A percentile compares a stretch with the other conserved stretches of the same genome.
Conservation (phyloP, 805 yeast species). For the Starmerella riodocensis region DNA sequence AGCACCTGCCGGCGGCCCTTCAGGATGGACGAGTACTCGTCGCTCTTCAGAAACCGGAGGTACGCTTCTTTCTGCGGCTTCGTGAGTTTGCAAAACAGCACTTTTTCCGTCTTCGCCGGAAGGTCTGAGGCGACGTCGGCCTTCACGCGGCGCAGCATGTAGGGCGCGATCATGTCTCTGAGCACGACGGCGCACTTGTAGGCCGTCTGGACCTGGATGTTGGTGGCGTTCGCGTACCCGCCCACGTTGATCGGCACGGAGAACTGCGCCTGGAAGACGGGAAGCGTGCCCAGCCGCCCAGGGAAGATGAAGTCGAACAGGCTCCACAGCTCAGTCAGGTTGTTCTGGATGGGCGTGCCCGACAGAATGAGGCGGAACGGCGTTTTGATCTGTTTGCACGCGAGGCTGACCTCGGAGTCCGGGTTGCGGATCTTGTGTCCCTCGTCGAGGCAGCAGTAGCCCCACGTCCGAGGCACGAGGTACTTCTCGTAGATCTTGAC, state of each 20-base stretch:
- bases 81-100: slow-evolving; percentile 78
- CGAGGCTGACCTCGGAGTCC: slow-evolving; percentile 70
- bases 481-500: slow-evolving; percentile 52
- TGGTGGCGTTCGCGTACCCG: slow-evolving; percentile 96
- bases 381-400: slow-evolving; percentile 74
- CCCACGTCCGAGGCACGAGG: slow-evolving; percentile 65
- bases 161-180: slow-evolving; percentile 80
- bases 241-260: slow-evolving; percentile 88
- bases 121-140: slow-evolving; percentile 89
- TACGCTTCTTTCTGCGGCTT: slow-evolving; percentile 61
- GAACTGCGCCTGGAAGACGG: slow-evolving; percentile 86
- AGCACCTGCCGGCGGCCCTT: slow-evolving; percentile 69
- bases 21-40: slow-evolving; percentile 57
- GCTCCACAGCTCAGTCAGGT: slow-evolving; percentile 84
- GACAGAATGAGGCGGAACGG: slow-evolving; percentile 77
- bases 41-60: slow-evolving; percentile 58
- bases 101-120: slow-evolving; percentile 89
- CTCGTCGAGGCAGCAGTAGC: slow-evolving; percentile 82
- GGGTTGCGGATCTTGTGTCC: slow-evolving; percentile 97
- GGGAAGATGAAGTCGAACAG: slow-evolving; percentile 91
- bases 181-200: slow-evolving; percentile 88
- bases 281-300: slow-evolving; percentile 85
- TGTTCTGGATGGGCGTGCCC: slow-evolving; percentile 95
- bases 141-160: slow-evolving; percentile 72
- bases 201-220: slow-evolving; percentile 90